These are phyloP conservation scores for Nakaseomyces nivariensis DNA, from an alignment of 1,139 yeast genomes.

Conservation along the genomic window DNA sequence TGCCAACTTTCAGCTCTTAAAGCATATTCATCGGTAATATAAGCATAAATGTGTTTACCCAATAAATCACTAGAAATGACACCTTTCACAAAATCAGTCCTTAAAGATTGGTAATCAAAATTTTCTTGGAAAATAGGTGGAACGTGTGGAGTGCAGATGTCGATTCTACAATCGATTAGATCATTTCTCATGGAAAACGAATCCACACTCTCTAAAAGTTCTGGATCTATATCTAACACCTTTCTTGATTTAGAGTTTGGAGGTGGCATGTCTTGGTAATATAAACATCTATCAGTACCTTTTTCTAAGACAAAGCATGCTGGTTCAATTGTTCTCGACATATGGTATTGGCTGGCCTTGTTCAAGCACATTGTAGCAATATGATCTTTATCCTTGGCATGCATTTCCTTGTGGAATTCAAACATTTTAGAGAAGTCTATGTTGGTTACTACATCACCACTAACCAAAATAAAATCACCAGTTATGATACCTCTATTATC, in stretches of 20 bases:
- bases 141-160: slow-evolving; percentile 88
- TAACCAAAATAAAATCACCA: slow-evolving; percentile 79
- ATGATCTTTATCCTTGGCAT: slow-evolving; percentile 71
- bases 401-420: slow-evolving; percentile 62
- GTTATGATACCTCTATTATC: slow-evolving; percentile 83
- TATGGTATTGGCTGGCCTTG: slow-evolving; percentile 76
- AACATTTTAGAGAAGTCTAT: slow-evolving; percentile 68
- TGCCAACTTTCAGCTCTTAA: slow-evolving; percentile 92
- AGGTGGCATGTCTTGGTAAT: slow-evolving; percentile 67
- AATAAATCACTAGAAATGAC: slow-evolving; percentile 82
- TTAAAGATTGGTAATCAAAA: slow-evolving; percentile 80
- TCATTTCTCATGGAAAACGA: slow-evolving; percentile 80
- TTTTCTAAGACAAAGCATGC: slow-evolving; percentile 78
- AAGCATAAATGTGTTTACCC: slow-evolving; percentile 85
- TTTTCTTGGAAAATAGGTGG: slow-evolving; percentile 94
- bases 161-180: slow-evolving; percentile 90
- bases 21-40: slow-evolving; percentile 71
- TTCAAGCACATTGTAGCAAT: slow-evolving; percentile 90
- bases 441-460: slow-evolving; percentile 92
- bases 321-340: slow-evolving; percentile 73
- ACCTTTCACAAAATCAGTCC: slow-evolving; percentile 85
- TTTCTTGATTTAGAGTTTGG: slow-evolving; percentile 43
- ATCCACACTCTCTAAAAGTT: slow-evolving; percentile 67
- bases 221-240: slow-evolving; percentile 70
- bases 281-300: slow-evolving; percentile 63